Evolutionary conservation across 331 rosid genomes (phyloP).

Genomic region (Phaseolus coccineus): DNA sequence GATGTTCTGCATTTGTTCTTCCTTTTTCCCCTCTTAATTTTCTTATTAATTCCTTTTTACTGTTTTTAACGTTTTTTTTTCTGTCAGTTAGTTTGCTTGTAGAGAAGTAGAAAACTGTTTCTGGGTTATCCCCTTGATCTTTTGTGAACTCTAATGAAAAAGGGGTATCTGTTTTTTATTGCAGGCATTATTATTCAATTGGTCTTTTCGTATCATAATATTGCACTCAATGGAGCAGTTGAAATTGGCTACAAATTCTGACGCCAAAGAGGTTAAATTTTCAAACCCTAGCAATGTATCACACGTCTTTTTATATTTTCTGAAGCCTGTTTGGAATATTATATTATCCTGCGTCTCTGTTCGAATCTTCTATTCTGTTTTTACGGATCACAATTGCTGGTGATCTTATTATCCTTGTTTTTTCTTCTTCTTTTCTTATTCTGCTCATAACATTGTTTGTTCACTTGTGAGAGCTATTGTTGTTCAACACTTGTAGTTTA

Average conservation of each 20-base stretch:
- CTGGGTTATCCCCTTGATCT: slow-evolving; percentile 37
- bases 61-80: slow-evolving; percentile 29
- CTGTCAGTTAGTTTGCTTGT: slow-evolving; percentile 43
- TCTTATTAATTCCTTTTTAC: not conserved
- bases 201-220: slow-evolving; percentile 31
- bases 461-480: slow-evolving; percentile 12
- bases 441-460: slow-evolving; percentile 24
- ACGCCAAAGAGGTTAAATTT: slow-evolving; percentile 66
- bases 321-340: slow-evolving; percentile 12
- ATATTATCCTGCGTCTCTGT: slow-evolving; percentile 21
- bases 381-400: slow-evolving; percentile 40
- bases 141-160: slow-evolving; percentile 39
- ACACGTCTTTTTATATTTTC: not conserved
- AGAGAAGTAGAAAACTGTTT: slow-evolving; percentile 47
- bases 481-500: slow-evolving; percentile 23
- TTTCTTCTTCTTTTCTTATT: not conserved
- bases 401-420: slow-evolving; percentile 42
- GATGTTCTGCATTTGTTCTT: slow-evolving; percentile 41
- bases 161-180: slow-evolving; percentile 43
- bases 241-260: slow-evolving; percentile 63
- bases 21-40: not conserved
- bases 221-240: slow-evolving; percentile 66
- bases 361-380: slow-evolving; percentile 41
- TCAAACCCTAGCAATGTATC: slow-evolving; percentile 49
- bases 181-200: slow-evolving; percentile 57